Conservation (phyloP, 305 asterid species). For the Rubia tinctorum region DNA sequence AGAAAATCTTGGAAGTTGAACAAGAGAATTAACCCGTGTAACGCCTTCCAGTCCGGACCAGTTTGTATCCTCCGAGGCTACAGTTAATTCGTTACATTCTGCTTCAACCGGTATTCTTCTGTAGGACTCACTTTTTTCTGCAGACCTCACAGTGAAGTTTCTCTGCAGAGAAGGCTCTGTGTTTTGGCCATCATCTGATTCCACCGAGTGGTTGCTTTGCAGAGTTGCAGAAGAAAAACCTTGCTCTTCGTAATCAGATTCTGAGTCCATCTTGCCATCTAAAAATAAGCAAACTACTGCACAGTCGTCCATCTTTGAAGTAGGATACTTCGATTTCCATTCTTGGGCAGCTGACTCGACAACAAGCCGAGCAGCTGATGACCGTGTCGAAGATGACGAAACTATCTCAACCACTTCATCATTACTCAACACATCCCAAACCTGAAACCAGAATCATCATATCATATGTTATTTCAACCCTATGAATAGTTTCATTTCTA, state of each 20-base stretch:
- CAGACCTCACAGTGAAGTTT: slow-evolving; percentile 69
- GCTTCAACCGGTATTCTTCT: slow-evolving; percentile 32
- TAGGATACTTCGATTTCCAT: slow-evolving; percentile 89
- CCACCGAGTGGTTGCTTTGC: slow-evolving; percentile 65
- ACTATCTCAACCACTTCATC: slow-evolving; percentile 89
- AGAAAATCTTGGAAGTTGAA: slow-evolving; percentile 85
- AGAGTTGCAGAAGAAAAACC: slow-evolving; percentile 75
- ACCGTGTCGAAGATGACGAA: slow-evolving; percentile 63
- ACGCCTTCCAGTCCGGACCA: slow-evolving; percentile 88
- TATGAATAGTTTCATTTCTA: background rate
- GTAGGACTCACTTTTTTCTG: slow-evolving; percentile 51
- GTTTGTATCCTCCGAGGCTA: slow-evolving; percentile 39
- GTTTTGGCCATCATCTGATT: slow-evolving; percentile 76
- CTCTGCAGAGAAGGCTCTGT: slow-evolving; percentile 74
- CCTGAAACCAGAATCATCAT: slow-evolving; percentile 37
- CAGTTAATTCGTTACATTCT: slow-evolving; percentile 27
- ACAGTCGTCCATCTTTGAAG: slow-evolving; percentile 95
- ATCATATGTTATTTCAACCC: background rate
- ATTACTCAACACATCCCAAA: slow-evolving; percentile 94
- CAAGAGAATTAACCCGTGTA: slow-evolving; percentile 83
- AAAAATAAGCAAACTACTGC: slow-evolving; percentile 88
- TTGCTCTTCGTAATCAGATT: slow-evolving; percentile 79
- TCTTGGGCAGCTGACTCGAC: slow-evolving; percentile 85
- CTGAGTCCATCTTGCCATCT: slow-evolving; percentile 86
- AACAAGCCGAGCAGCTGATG: slow-evolving; percentile 68